Evolutionary conservation across 1,284 basidiomycete genomes (phyloP), one percentile per base, ranked within the genome.

Genomic region (Ustilago hordei): DNA sequence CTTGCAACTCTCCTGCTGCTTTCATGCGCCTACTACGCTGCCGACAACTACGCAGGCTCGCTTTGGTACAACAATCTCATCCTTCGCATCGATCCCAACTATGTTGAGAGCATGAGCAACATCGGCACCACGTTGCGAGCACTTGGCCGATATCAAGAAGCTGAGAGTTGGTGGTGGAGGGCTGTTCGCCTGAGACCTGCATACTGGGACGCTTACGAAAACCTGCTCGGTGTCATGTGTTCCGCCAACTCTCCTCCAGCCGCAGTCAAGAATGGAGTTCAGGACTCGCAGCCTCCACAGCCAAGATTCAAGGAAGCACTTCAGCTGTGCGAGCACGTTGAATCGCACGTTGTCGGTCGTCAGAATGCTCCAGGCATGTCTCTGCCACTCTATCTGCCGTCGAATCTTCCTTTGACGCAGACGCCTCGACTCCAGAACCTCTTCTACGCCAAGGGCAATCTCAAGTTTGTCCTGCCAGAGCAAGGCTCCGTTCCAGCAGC

Each of bases 121-220:
- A 88, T 90, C 45, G 89, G 89, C 6, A 89, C 88, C 8, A 88
- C 89, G 7, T 81, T 89, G 57, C 86, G 88, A 23, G 87, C 88
- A 7, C 79, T 88, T 64, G 84, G 87, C 57, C 79, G 83, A 8
- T 83, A 82, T 65, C 63, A 77, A 7, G 87, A 88, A 48, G 88
- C 88, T 1, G 86, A 88, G 68, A 77, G 73, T 32, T 89, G 88
- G 88, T 89, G 88, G 88, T 87, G 86, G 86, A 86, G 85, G 55
- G 88, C 88, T 9, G 84, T 89, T 55, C 83, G 85, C 55, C 69
- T 88, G 8, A 80, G 87, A 35, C 88, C 88, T 13, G 85, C 86
- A 45, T 88, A 87, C 70, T 88, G 87, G 86, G 87, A 88, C 63
- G 87, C 87, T 15, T 84, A 85, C 28, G 88, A 89, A 66, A 88